Conservation (phyloP, 768 basidiomycete genomes). For the Suillus plorans region DNA sequence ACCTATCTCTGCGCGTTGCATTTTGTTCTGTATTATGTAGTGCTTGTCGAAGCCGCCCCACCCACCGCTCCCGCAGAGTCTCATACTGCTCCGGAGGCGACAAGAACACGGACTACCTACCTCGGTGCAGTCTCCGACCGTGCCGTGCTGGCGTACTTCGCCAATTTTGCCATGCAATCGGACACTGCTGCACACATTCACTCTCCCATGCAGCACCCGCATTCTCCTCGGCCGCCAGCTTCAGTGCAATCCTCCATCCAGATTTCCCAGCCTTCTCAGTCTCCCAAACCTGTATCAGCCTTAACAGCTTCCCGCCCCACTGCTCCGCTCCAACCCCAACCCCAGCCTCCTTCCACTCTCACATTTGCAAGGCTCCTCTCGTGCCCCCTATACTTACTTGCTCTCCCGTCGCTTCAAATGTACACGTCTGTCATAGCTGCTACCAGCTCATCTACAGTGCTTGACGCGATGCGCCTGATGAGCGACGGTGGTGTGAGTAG, state of each 20-base stretch:
- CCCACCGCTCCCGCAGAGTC: conserved; percentile 23
- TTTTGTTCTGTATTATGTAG: conserved; percentile 29
- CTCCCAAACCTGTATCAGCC: background rate
- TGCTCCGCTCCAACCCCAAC: background rate
- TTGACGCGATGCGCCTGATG: conserved; percentile 85
- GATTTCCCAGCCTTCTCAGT: conserved; percentile 1
- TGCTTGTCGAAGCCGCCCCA: conserved; percentile 51
- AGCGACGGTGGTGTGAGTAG: conserved; percentile 85
- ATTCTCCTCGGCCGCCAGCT: conserved; percentile 6
- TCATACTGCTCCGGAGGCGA: background rate
- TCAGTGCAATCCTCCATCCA: conserved; percentile 1
- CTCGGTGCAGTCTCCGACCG: conserved; percentile 79
- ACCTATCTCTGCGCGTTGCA: background rate
- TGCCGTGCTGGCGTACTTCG: conserved; percentile 68
- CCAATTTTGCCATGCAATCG: conserved; percentile 43
- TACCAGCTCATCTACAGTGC: conserved; percentile 57
- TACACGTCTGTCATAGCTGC: conserved; percentile 63
- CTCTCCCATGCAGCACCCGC: background rate
- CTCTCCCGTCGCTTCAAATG: conserved; percentile 65
- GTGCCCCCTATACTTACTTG: conserved; percentile 53
- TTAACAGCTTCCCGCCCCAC: conserved; percentile 1
- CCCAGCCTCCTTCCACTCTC: conserved; percentile 27
- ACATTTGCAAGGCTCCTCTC: conserved; percentile 46
- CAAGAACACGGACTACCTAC: conserved; percentile 33
- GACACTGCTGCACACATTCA: background rate